Percentiles rank a stretch among this genome's conserved stretches.
Evolutionary conservation across 345 rosid genomes (phyloP).

Genomic region (Eucalyptus fibrosa): DNA sequence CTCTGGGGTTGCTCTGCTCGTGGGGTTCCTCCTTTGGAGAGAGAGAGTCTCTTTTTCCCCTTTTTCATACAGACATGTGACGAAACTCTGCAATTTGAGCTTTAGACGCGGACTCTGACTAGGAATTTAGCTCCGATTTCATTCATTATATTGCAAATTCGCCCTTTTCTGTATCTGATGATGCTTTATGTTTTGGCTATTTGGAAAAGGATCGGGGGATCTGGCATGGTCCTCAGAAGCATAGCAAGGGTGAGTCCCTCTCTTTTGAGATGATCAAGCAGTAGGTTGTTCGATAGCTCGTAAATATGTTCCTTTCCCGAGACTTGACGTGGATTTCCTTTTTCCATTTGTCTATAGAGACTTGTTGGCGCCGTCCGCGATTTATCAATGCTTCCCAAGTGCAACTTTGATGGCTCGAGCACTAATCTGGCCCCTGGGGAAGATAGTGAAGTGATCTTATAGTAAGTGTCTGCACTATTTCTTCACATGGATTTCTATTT

Average conservation of each 20-base stretch:
- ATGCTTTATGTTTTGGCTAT: background rate
- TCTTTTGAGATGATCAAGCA: background rate
- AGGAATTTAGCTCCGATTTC: background rate
- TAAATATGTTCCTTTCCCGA: background rate
- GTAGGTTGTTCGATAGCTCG: background rate
- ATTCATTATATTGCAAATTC: background rate
- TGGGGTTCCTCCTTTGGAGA: background rate
- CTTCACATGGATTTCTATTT: too few relatives aligned
- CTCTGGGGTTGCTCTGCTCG: background rate
- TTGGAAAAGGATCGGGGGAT: conserved; percentile 61
- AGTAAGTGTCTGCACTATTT: too few relatives aligned
- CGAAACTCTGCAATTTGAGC: too few relatives aligned
- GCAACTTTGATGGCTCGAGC: too few relatives aligned
- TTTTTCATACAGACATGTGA: too few relatives aligned
- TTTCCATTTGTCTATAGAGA: too few relatives aligned
- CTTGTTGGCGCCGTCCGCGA: too few relatives aligned
- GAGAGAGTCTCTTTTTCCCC: too few relatives aligned
- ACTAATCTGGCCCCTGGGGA: background rate
- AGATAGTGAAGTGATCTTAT: too few relatives aligned
- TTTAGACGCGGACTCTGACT: too few relatives aligned
- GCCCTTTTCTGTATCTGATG: background rate
- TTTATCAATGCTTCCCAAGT: too few relatives aligned
- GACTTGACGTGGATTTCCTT: too few relatives aligned
- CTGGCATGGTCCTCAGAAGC: conserved; percentile 74
- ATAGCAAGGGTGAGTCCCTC: conserved; percentile 49